Conservation (phyloP, 169 alveolate species). For the Plasmodium ovale region DNA sequence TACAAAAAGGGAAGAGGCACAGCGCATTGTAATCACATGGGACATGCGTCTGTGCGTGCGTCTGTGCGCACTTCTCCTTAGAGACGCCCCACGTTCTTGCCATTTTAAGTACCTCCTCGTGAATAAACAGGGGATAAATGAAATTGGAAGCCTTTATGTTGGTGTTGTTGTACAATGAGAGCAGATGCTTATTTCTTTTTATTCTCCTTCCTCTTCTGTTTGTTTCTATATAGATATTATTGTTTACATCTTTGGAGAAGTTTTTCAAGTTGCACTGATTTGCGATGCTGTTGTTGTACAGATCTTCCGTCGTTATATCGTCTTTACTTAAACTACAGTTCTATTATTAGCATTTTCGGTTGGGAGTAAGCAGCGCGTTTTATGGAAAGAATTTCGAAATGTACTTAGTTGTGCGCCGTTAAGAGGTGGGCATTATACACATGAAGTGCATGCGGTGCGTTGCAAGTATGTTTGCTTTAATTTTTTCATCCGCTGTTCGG, state of each 20-base stretch:
- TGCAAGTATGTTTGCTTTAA: neutral
- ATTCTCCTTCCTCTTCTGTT: constrained; percentile 69
- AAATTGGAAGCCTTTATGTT: constrained; percentile 80
- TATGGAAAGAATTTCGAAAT: constrained; percentile 16
- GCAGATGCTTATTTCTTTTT: constrained; percentile 63
- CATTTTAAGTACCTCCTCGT: constrained; percentile 77
- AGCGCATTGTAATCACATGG: neutral
- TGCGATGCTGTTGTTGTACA: constrained; percentile 39
- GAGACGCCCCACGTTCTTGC: neutral
- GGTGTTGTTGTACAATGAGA: constrained; percentile 73
- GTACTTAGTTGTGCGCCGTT: constrained; percentile 11
- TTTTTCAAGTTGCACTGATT: constrained; percentile 10
- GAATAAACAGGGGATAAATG: constrained; percentile 82
- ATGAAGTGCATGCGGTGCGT: neutral
- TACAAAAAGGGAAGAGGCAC: neutral
- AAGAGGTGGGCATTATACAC: constrained; percentile 2
- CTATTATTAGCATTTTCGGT: constrained; percentile 31
- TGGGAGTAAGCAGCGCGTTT: constrained; percentile 16
- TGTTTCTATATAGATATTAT: constrained; percentile 65
- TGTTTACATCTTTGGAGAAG: constrained; percentile 55
- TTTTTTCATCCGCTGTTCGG: neutral
- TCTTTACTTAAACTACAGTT: constrained; percentile 24
- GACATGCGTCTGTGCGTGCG: neutral
- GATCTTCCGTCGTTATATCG: constrained; percentile 48
- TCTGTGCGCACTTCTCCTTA: neutral